Percentiles rank a stretch among this genome's conserved stretches.
Conservation (phyloP, 768 basidiomycete species). For the Trametes cinnabarina region DNA sequence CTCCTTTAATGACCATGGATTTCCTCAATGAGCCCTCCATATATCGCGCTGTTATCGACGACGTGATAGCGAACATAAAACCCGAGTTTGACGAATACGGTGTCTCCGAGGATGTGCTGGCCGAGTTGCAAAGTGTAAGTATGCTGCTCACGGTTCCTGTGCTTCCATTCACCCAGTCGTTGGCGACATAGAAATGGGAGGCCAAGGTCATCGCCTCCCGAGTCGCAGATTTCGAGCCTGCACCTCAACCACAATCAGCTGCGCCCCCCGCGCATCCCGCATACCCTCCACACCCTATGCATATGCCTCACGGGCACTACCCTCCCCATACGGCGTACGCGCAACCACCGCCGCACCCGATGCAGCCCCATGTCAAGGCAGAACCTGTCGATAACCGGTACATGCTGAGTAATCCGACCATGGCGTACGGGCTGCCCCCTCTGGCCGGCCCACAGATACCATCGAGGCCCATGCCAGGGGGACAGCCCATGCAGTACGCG, state of each 20-base stretch:
- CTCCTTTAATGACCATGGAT: constrained; percentile 25
- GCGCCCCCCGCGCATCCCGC: constrained; percentile 48
- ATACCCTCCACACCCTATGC: constrained; percentile 34
- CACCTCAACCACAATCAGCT: constrained; percentile 40
- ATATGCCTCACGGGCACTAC: constrained; percentile 49
- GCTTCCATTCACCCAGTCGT: constrained; percentile 15
- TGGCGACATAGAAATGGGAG: constrained; percentile 82
- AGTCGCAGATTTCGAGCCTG: constrained; percentile 88
- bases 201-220: constrained; percentile 89
- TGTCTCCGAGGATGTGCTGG: constrained; percentile 83
- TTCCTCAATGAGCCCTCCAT: constrained; percentile 71
- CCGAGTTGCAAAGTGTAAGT: constrained; percentile 86
- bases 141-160: constrained; percentile 17
- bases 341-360: constrained; percentile 37
- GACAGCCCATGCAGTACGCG: constrained; percentile 57
- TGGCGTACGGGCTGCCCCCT: constrained; percentile 56
- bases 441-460: constrained; percentile 65
- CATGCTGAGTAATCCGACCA: constrained; percentile 47
- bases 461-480: constrained; percentile 49
- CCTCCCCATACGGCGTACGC: constrained; percentile 53
- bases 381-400: constrained; percentile 73
- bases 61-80: constrained; percentile 85
- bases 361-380: constrained; percentile 57
- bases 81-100: constrained; percentile 97
- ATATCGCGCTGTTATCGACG: constrained; percentile 95